These are phyloP conservation scores for Monosporascus sp. DNA, from an alignment of 2,329 filamentous ascomycete genomes.

Conservation along the genomic window DNA sequence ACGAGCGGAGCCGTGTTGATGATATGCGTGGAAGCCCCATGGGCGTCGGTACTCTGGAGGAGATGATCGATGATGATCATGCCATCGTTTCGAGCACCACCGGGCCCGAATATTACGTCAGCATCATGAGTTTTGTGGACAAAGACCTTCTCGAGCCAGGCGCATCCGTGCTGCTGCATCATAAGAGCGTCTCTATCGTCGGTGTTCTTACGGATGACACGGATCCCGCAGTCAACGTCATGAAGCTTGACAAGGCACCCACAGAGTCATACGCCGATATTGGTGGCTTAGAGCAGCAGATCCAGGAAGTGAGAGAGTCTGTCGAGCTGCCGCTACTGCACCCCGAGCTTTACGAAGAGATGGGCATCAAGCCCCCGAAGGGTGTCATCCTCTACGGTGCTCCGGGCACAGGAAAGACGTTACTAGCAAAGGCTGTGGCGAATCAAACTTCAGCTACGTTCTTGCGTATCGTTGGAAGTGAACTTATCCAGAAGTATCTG, in stretches of 20 bases:
- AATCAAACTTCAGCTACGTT: slow-evolving; percentile 99
- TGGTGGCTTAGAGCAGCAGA: slow-evolving; percentile 89
- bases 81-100: slow-evolving; percentile 97
- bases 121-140: slow-evolving; percentile 99
- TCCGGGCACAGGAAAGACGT: slow-evolving; percentile 92
- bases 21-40: slow-evolving; percentile 98
- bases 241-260: slow-evolving; percentile 98
- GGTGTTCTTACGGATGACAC: slow-evolving; percentile 95
- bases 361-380: slow-evolving; percentile 99
- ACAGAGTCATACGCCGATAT: slow-evolving; percentile 99
- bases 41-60: slow-evolving; percentile 95
- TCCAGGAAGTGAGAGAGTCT: slow-evolving; percentile 95
- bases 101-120: slow-evolving; percentile 97
- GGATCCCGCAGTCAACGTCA: slow-evolving; percentile 92
- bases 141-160: slow-evolving; percentile 97
- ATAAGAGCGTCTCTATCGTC: slow-evolving; percentile 97
- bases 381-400: slow-evolving; percentile 98
- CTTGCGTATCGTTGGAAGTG: slow-evolving; percentile 91
- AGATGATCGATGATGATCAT: slow-evolving; percentile 98
- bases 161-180: slow-evolving; percentile 89
- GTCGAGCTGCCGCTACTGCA: slow-evolving; percentile 93
- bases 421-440: slow-evolving; percentile 93
- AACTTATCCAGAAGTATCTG: slow-evolving; percentile 97
- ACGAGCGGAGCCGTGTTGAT: slow-evolving; percentile 90
- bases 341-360: slow-evolving; percentile 97